phyloP scores from a whole-genome alignment of 257 asterid species.

The Penstemon eatonii region DNA sequence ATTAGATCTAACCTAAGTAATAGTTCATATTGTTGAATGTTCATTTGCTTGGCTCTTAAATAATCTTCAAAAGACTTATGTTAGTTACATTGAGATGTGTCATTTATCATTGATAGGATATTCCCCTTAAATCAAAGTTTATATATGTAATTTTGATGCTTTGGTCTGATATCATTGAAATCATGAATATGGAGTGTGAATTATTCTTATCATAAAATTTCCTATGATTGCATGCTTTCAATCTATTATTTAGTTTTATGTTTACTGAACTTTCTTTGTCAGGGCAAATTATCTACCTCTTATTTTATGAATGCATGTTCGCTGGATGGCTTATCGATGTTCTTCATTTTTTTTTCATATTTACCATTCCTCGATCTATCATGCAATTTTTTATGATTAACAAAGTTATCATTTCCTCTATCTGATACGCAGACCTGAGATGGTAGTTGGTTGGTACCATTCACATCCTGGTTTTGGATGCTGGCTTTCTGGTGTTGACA shows the following conservation, averaged over 20 bases:
- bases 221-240: too few species aligned
- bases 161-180: too few species aligned
- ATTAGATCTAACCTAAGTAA: neutral
- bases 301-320: neutral
- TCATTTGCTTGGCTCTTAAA: too few species aligned
- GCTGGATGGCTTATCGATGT: neutral
- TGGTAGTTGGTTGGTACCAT: constrained; percentile 99
- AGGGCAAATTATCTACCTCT: neutral
- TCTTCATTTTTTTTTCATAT: neutral
- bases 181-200: too few species aligned
- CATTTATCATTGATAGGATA: too few species aligned
- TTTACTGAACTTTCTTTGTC: too few species aligned
- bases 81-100: too few species aligned
- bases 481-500: constrained; percentile 98
- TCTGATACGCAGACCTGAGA: constrained; percentile 74
- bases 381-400: constrained; percentile 14
- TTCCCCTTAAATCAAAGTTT: too few species aligned
- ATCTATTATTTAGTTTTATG: too few species aligned
- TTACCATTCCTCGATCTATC: neutral
- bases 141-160: too few species aligned
- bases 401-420: constrained; percentile 12
- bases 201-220: too few species aligned
- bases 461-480: constrained; percentile 99
- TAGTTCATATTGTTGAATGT: neutral
- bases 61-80: too few species aligned